Evolutionary conservation across 805 yeast genomes (phyloP).

Genomic region (Priceomyces carsonii): DNA sequence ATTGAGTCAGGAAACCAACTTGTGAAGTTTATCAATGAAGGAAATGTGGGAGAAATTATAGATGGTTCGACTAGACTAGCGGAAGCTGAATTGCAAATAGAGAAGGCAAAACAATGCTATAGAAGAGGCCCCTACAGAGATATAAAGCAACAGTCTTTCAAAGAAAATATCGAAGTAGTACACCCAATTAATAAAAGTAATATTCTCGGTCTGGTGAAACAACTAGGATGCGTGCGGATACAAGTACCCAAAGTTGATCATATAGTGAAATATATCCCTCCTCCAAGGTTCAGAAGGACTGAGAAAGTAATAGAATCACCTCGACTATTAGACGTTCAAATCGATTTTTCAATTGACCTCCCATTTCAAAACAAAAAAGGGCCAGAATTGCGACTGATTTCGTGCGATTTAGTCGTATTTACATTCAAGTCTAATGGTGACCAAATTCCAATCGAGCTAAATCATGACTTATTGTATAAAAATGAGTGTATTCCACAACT

Average conservation of each 20-base stretch:
- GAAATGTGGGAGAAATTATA: background rate
- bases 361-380: conserved; percentile 11
- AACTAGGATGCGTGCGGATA: conserved; percentile 13
- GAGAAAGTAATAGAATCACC: conserved; percentile 6
- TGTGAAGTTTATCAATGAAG: conserved; percentile 11
- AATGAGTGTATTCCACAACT: conserved; percentile 15
- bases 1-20: conserved; percentile 25
- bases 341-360: conserved; percentile 20
- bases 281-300: conserved; percentile 15
- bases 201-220: conserved; percentile 13
- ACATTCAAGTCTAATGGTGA: conserved; percentile 30
- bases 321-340: conserved; percentile 30
- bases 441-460: conserved; percentile 40
- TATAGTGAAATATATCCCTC: conserved; percentile 23
- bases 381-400: conserved; percentile 23
- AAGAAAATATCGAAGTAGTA: conserved; percentile 11
- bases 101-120: conserved; percentile 24
- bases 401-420: conserved; percentile 30
- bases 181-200: conserved; percentile 13
- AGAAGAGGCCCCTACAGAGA: conserved; percentile 8
- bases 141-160: conserved; percentile 7
- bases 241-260: conserved; percentile 19
- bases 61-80: conserved; percentile 10
- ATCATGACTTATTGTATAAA: conserved; percentile 34
- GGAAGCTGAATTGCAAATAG: conserved; percentile 15